Evolutionary conservation across 176 grass and related monocot genomes (phyloP), one percentile per base, ranked within the genome.

Genomic region (Rhynchospora tenuis): DNA sequence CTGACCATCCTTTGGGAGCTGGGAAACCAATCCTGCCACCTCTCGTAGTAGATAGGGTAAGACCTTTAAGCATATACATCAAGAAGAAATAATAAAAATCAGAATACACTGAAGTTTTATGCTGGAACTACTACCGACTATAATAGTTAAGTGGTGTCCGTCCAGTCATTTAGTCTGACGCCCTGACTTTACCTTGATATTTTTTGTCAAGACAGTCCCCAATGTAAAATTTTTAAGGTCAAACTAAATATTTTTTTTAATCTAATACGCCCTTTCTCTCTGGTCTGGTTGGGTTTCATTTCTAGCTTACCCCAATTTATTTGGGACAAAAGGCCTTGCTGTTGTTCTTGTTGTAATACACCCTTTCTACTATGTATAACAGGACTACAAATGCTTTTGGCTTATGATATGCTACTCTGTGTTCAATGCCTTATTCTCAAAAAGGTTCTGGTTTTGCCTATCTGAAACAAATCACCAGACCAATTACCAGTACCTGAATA

Each of bases 21-120:
- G 46, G 20, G 76, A 44, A 14, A 93, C 65, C 23, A 98, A 95
- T 55, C 91, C 89, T 9, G 95, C 91, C 46, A 98, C 48, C 80
- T 98, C 88, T 84, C 91, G 91, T n/a, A 95, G 85, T 11, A 98
- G 85, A 76, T 95, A 91, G 33, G 92, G 91, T 27, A 95, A 93
- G 16, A 92, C 90, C 95, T 95, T 86, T 70, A 63, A 45, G 12
- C 23, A 29, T 76, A 52, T 48, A 17, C 44, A 55, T 76, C 13
- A 28, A 17, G 28, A 76, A 55, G 14, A 16, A 24, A 24, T 76
- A 14, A 38, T 55, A 9, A 29, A 76, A 28, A 55, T 76, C 15
- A 55, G 22, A 76, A 29, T 28, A 55, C 19, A 54, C 22, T 5
- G 15, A 22, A 76, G 22, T 9, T 17, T 71, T 71, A 46, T 4